phyloP scores from a whole-genome alignment of 1,284 basidiomycete species.

The Flammula alnicola region DNA sequence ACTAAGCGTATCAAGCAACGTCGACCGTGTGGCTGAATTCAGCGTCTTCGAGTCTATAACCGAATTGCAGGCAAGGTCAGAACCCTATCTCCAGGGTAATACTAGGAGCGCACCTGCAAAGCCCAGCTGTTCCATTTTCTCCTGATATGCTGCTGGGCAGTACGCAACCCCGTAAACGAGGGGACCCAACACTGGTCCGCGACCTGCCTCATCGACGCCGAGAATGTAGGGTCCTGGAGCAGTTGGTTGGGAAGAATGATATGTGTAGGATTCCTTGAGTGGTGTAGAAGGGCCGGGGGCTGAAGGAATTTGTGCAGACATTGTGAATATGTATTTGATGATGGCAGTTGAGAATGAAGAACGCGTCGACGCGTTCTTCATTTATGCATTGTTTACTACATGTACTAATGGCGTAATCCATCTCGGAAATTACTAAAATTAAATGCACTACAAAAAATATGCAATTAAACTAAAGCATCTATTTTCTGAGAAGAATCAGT shows the following conservation, averaged over 20 bases:
- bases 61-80: neutral
- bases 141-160: conserved; percentile 82
- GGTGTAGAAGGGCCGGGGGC: conserved; percentile 58
- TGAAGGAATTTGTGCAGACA: conserved; percentile 47
- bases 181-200: conserved; percentile 93
- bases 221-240: conserved; percentile 79
- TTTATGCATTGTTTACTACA: conserved; percentile 26
- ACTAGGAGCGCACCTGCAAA: conserved; percentile 73
- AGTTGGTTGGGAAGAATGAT: conserved; percentile 77
- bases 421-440: neutral
- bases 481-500: too few species aligned
- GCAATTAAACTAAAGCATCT: too few species aligned
- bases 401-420: neutral
- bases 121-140: conserved; percentile 78
- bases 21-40: conserved; percentile 72
- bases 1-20: conserved; percentile 63
- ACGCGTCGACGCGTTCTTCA: conserved; percentile 11
- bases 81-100: neutral
- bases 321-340: conserved; percentile 8
- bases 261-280: conserved; percentile 78
- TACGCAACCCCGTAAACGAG: conserved; percentile 96
- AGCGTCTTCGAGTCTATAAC: conserved; percentile 88
- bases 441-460: too few species aligned
- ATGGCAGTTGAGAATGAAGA: neutral
- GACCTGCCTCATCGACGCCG: conserved; percentile 96